A percentile compares a stretch with the other conserved stretches of the same genome.
Conservation (phyloP, 805 yeast genomes). For the Yarrowia osloensis region DNA sequence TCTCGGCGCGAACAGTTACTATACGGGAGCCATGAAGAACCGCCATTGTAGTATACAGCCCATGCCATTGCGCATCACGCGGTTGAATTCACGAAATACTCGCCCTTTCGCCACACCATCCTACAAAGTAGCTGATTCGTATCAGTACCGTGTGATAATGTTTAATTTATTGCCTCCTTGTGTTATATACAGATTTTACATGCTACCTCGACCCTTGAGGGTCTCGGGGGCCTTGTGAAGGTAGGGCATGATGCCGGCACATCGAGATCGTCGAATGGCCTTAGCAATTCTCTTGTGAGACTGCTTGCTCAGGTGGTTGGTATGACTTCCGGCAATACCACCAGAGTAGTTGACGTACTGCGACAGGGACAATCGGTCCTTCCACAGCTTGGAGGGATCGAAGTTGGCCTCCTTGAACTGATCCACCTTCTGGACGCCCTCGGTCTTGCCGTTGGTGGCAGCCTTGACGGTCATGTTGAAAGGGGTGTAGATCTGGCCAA, state of each 20-base stretch:
- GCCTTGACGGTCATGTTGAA: conserved; percentile 24
- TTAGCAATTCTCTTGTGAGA: conserved; percentile 73
- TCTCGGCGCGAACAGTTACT: no score
- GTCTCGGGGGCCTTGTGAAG: conserved; percentile 52
- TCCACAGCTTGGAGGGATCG: conserved; percentile 37
- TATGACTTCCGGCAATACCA: conserved; percentile 69
- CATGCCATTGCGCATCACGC: no score
- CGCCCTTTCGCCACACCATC: no score
- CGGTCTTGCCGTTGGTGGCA: background rate
- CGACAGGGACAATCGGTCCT: conserved; percentile 67
- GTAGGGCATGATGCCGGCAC: conserved; percentile 74
- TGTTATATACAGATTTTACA: conserved; percentile 28
- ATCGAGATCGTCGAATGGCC: conserved; percentile 78
- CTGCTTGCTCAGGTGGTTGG: conserved; percentile 63
- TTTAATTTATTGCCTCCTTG: conserved; percentile 9
- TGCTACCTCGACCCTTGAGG: conserved; percentile 29
- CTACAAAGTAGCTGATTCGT: no score
- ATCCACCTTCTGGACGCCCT: conserved; percentile 26
- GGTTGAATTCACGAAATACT: no score
- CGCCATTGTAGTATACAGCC: no score
- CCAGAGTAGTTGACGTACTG: conserved; percentile 71
- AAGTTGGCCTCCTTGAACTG: conserved; percentile 40
- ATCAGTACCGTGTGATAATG: background rate
- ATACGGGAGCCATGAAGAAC: no score
- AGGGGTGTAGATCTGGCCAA: conserved; percentile 25